A percentile compares a stretch with the other conserved stretches of the same genome.
Evolutionary conservation across 805 yeast species (phyloP).

Genomic region (Candida silvatica): DNA sequence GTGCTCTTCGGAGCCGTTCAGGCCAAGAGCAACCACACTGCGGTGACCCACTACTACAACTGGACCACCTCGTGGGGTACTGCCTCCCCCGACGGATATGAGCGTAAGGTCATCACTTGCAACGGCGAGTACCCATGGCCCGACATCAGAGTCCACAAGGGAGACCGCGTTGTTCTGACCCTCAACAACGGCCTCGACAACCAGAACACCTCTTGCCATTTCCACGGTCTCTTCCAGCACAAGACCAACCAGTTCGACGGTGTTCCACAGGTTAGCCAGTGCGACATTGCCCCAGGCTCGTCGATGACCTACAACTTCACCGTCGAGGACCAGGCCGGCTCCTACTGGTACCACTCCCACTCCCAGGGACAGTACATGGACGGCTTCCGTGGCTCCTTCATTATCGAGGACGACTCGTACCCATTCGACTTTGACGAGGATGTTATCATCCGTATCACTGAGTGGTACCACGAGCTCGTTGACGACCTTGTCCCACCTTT

Average conservation of each 20-base stretch:
- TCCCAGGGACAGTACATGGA: conserved; percentile 86
- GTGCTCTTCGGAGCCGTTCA: too few relatives aligned
- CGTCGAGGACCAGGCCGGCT: conserved; percentile 73
- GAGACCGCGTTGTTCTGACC: conserved; percentile 68
- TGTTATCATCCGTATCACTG: conserved; percentile 55
- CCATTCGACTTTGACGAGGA: conserved; percentile 82
- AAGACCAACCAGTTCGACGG: conserved; percentile 83
- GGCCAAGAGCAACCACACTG: too few relatives aligned
- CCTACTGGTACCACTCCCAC: conserved; percentile 98
- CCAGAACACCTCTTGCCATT: conserved; percentile 73
- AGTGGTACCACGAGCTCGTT: conserved; percentile 77
- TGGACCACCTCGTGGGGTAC: conserved; percentile 59
- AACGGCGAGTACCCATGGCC: conserved; percentile 78
- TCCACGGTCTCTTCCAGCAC: conserved; percentile 88
- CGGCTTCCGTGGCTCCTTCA: conserved; percentile 76
- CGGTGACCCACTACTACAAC: conserved; percentile 55
- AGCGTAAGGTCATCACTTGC: conserved; percentile 39
- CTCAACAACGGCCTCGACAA: conserved; percentile 68
- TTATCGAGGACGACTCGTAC: conserved; percentile 55
- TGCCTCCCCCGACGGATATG: conserved; percentile 51
- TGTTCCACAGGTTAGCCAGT: conserved; percentile 79
- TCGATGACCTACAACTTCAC: conserved; percentile 78
- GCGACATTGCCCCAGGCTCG: conserved; percentile 81
- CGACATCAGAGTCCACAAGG: conserved; percentile 61
- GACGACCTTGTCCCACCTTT: conserved; percentile 45